Conservation (phyloP, 331 rosid genomes). For the Spiraea crenata region DNA sequence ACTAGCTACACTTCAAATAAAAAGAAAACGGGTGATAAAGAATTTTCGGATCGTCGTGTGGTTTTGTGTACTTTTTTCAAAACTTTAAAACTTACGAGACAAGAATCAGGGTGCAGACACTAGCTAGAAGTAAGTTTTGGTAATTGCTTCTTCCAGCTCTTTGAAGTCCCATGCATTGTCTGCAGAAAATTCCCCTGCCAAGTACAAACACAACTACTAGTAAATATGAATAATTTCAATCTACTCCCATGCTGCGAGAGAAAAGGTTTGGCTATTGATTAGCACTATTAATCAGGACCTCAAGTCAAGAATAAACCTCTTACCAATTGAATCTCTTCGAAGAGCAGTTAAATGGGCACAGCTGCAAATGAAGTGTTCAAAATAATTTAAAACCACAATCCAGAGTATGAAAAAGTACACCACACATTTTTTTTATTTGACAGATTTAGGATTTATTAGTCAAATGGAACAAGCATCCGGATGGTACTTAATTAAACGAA, state of each 20-base stretch:
- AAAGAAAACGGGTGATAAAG: not conserved
- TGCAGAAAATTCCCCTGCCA: conserved; percentile 75
- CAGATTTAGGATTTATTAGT: not conserved
- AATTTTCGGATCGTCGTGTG: not conserved
- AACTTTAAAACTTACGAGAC: conserved; percentile 5
- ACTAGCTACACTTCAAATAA: not conserved
- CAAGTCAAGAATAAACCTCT: conserved; percentile 8
- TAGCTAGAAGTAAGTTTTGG: conserved; percentile 62
- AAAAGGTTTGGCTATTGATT: not conserved
- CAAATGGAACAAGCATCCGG: not conserved
- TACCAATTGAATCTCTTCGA: conserved; percentile 93
- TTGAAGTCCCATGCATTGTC: conserved; percentile 94
- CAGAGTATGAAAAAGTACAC: not conserved
- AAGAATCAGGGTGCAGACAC: not conserved
- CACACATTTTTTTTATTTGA: not conserved
- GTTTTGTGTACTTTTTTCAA: not conserved
- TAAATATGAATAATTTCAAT: not conserved
- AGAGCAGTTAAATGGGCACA: conserved; percentile 95
- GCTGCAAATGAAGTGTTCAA: conserved; percentile 41
- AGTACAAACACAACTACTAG: not conserved
- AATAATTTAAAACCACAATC: not conserved
- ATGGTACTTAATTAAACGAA: not conserved
- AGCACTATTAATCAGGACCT: not conserved
- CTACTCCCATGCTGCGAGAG: not conserved
- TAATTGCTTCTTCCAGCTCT: conserved; percentile 79